Evolutionary conservation across 768 basidiomycete genomes (phyloP).

Genomic region (Boletus sp.): DNA sequence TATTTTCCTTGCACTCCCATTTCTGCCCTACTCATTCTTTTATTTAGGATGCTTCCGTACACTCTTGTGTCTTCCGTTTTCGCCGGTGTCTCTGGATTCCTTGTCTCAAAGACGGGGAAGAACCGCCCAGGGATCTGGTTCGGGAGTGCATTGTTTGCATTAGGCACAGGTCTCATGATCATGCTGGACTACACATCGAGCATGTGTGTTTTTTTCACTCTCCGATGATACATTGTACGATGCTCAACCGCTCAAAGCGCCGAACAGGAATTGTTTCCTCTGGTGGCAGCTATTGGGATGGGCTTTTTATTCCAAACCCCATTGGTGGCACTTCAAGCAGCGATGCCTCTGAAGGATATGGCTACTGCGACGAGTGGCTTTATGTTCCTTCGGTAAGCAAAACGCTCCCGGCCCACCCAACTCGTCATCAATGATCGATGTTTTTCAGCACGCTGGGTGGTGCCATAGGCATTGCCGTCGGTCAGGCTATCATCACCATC

Average conservation of each 20-base stretch:
- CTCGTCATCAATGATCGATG: background rate
- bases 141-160: slow-evolving; percentile 52
- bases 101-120: slow-evolving; percentile 53
- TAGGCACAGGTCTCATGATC: slow-evolving; percentile 73
- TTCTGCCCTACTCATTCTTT: background rate
- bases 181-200: slow-evolving; percentile 56
- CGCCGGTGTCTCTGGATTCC: slow-evolving; percentile 55
- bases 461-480: slow-evolving; percentile 67
- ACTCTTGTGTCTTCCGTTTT: slow-evolving; percentile 55
- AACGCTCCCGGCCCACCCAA: background rate
- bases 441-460: slow-evolving; percentile 47
- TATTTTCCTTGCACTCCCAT: slow-evolving; percentile 36
- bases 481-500: slow-evolving; percentile 65
- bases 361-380: slow-evolving; percentile 71
- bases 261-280: slow-evolving; percentile 56
- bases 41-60: slow-evolving; percentile 64
- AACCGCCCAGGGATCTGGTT: slow-evolving; percentile 64
- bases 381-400: slow-evolving; percentile 57
- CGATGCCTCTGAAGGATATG: slow-evolving; percentile 84
- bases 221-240: background rate
- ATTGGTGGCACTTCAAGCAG: slow-evolving; percentile 72
- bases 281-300: slow-evolving; percentile 59
- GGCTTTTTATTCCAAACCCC: slow-evolving; percentile 65
- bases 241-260: slow-evolving; percentile 38
- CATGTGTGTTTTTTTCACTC: background rate